Conservation (phyloP, 2,329 filamentous ascomycete genomes). For the Rugonectria rugulosa region DNA sequence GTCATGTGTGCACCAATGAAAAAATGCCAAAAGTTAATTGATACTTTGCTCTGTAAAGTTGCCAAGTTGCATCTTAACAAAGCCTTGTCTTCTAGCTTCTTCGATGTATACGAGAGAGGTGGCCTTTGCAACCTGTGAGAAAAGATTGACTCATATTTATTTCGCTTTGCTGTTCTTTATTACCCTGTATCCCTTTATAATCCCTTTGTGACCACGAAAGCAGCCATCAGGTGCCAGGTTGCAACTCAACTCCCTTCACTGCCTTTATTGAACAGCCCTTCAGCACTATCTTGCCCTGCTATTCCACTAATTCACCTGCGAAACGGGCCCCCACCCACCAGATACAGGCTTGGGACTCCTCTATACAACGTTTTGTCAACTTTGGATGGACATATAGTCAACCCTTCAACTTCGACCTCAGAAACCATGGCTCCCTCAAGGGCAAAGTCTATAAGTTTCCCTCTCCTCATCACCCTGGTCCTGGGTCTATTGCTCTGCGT, state of each 20-base stretch:
- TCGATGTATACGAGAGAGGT: conserved; percentile 34
- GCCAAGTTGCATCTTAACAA: conserved; percentile 35
- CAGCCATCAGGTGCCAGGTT: no score
- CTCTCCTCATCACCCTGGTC: conserved; percentile 34
- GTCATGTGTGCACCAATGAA: conserved; percentile 29
- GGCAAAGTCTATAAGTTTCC: conserved; percentile 27
- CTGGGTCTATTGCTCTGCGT: conserved; percentile 40
- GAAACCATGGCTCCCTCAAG: conserved; percentile 36
- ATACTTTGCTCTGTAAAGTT: conserved; percentile 28
- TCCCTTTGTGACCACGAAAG: no score
- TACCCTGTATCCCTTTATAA: conserved; percentile 9
- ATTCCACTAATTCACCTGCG: no score
- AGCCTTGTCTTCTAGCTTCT: conserved; percentile 34
- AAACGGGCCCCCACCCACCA: no score
- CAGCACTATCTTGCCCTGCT: no score
- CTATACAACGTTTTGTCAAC: no score
- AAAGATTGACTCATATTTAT: conserved; percentile 33
- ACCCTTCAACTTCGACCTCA: neutral
- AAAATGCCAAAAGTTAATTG: conserved; percentile 29
- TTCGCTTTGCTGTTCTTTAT: conserved; percentile 17
- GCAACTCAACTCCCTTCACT: no score
- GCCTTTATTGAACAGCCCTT: no score
- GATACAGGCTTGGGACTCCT: no score
- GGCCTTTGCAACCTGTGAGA: conserved; percentile 30
- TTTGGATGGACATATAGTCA: no score